Evolutionary conservation across 1,284 basidiomycete genomes (phyloP).

Genomic region (Rhodofomes roseus): DNA sequence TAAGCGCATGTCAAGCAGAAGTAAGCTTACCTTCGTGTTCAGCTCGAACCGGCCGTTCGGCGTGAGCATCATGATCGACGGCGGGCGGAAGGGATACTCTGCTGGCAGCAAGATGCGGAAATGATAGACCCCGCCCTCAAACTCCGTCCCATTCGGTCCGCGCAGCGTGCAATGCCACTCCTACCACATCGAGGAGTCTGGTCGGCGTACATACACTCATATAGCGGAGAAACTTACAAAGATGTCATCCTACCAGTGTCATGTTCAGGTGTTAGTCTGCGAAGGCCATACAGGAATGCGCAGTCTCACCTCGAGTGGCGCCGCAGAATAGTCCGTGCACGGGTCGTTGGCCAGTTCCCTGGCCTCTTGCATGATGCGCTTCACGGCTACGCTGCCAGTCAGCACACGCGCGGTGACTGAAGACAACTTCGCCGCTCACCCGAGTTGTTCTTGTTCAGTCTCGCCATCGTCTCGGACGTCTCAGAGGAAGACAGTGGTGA

Average conservation of each 20-base stretch:
- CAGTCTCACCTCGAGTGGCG: conserved; percentile 77
- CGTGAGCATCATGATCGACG: conserved; percentile 91
- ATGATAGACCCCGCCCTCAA: conserved; percentile 90
- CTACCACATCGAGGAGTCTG: conserved; percentile 38
- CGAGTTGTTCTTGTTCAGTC: conserved; percentile 82
- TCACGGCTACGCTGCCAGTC: conserved; percentile 54
- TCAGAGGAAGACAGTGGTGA: conserved; percentile 4
- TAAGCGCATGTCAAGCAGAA: not conserved
- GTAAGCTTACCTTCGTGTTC: conserved; percentile 79
- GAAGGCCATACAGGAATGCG: conserved; percentile 1
- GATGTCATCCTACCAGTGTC: conserved; percentile 62
- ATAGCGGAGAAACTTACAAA: conserved; percentile 53
- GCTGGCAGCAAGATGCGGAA: conserved; percentile 88
- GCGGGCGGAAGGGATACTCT: conserved; percentile 93
- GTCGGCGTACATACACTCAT: not conserved
- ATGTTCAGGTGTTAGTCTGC: conserved; percentile 11
- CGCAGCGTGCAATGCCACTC: conserved; percentile 98
- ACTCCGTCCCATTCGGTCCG: conserved; percentile 84
- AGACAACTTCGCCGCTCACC: conserved; percentile 40
- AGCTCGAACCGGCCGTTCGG: conserved; percentile 95
- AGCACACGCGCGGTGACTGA: not conserved
- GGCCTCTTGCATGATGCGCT: conserved; percentile 96
- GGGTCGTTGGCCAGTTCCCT: conserved; percentile 81
- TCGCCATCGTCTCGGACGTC: conserved; percentile 2
- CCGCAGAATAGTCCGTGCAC: conserved; percentile 80